phyloP scores from a whole-genome alignment of 805 yeast genomes.

The Priceomyces haplophilus region DNA sequence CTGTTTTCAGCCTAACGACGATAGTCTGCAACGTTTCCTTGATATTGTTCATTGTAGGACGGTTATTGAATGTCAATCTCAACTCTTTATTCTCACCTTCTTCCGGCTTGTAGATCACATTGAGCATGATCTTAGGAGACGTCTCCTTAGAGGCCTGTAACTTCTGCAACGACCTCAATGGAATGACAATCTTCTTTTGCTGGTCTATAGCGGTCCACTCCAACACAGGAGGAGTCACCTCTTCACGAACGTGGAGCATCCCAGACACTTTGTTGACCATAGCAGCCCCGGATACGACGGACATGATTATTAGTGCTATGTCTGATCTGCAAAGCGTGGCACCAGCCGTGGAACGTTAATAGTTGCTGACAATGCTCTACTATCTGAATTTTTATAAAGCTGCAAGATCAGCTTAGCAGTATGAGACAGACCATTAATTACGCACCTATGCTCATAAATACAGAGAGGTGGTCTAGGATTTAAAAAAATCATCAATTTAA shows the following conservation, averaged over 20 bases:
- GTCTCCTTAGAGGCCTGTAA: constrained; percentile 70
- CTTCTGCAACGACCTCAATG: constrained; percentile 34
- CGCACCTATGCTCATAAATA: neutral
- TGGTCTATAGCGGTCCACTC: constrained; percentile 46
- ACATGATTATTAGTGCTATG: constrained; percentile 11
- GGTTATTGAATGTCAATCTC: constrained; percentile 61
- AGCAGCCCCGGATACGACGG: constrained; percentile 40
- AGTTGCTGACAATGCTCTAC: too few species aligned
- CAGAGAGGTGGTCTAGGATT: neutral
- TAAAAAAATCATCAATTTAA: neutral
- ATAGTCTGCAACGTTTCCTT: constrained; percentile 66
- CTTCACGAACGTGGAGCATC: constrained; percentile 40
- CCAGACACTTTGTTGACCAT: constrained; percentile 40
- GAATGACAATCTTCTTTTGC: constrained; percentile 30
- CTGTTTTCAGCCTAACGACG: constrained; percentile 62
- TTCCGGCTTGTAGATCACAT: constrained; percentile 45
- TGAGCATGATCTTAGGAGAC: constrained; percentile 64
- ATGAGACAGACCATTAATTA: neutral
- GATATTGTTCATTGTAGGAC: constrained; percentile 73
- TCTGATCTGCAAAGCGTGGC: neutral
- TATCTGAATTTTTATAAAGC: too few species aligned
- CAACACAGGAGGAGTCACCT: constrained; percentile 37
- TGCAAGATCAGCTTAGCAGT: neutral
- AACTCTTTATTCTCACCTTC: constrained; percentile 30
- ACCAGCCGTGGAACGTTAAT: too few species aligned